A percentile compares a stretch with the other conserved stretches of the same genome.
Evolutionary conservation across 176 grass and related monocot genomes (phyloP).

Genomic region (Microstegium vimineum): DNA sequence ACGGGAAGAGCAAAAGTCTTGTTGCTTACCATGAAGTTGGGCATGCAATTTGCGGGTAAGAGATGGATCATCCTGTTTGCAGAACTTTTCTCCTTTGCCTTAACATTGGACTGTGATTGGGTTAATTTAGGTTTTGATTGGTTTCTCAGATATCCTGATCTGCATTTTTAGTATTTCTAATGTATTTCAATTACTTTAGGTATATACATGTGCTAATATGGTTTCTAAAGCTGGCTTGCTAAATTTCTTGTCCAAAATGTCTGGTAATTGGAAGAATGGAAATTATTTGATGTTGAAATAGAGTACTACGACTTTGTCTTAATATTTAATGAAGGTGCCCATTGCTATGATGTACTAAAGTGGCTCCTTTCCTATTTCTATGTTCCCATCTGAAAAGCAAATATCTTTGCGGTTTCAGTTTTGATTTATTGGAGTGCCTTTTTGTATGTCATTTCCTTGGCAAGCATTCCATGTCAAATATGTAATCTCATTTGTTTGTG

Average conservation of each 20-base stretch:
- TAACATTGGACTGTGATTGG: background rate
- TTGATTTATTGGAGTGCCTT: background rate
- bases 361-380: background rate
- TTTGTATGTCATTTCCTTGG: conserved; percentile 8
- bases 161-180: background rate
- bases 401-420: background rate
- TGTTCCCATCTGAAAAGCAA: background rate
- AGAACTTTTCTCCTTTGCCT: background rate
- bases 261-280: background rate
- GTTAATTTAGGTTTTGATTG: background rate
- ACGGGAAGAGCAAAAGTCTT: conserved; percentile 98
- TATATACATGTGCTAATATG: background rate
- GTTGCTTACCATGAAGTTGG: conserved; percentile 99
- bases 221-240: background rate
- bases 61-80: background rate
- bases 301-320: background rate
- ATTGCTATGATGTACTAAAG: background rate
- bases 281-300: background rate
- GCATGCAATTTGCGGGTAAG: conserved; percentile 97
- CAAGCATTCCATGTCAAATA: background rate
- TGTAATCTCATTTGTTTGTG: conserved; percentile 1
- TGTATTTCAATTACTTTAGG: background rate
- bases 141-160: background rate
- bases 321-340: background rate
- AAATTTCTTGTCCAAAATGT: conserved; percentile 5